phyloP scores from a whole-genome alignment of 1,284 basidiomycete species.

The Cryptococcus deneoformans region DNA sequence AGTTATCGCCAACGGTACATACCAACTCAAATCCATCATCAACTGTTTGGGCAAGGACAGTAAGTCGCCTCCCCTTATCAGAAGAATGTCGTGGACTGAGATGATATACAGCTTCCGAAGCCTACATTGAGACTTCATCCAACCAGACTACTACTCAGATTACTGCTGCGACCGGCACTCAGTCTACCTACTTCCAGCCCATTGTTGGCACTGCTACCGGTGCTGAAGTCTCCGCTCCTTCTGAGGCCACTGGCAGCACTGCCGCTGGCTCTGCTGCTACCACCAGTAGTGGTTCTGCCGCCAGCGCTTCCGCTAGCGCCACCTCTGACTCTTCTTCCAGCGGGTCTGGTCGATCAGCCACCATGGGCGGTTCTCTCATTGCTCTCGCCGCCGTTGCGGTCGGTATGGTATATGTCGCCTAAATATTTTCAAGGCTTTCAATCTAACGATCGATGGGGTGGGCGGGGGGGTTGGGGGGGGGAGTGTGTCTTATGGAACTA shows the following conservation, averaged over 20 bases:
- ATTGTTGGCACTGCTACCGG: constrained; percentile 32
- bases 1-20: constrained; percentile 60
- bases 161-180: constrained; percentile 19
- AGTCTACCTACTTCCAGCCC: constrained; percentile 35
- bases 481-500: too few species aligned
- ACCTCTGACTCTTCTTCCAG: not conserved
- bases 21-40: constrained; percentile 57
- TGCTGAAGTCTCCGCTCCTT: constrained; percentile 19
- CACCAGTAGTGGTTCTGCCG: constrained; percentile 2
- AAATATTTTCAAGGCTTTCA: not conserved
- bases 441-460: too few species aligned
- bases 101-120: constrained; percentile 33
- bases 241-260: constrained; percentile 9
- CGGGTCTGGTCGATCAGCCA: not conserved
- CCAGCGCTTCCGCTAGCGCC: constrained; percentile 1
- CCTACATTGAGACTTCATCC: constrained; percentile 50
- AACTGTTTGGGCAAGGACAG: constrained; percentile 62
- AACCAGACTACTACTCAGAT: constrained; percentile 39
- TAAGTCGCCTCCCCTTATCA: constrained; percentile 5
- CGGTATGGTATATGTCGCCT: constrained; percentile 1
- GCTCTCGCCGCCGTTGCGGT: constrained; percentile 2
- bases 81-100: not conserved
- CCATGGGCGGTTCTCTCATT: not conserved
- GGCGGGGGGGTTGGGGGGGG: too few species aligned
- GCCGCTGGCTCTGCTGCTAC: constrained; percentile 10